These are phyloP conservation scores for Kalaharituber pfeilii DNA, from an alignment of 2,329 filamentous ascomycete genomes.

Conservation along the genomic window DNA sequence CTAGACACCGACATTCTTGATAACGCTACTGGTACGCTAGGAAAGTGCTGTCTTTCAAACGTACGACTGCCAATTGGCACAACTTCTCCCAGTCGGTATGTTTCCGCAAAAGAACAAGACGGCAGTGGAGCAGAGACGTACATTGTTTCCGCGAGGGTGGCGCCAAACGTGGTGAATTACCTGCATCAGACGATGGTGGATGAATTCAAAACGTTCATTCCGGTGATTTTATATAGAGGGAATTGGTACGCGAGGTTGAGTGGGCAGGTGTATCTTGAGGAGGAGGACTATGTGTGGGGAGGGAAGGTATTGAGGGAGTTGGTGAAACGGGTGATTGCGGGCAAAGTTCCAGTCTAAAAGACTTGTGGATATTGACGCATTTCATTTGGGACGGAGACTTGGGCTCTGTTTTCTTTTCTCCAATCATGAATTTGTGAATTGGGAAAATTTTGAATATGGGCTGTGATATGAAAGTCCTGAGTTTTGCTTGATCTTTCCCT, in stretches of 20 bases:
- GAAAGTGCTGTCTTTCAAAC: constrained; percentile 51
- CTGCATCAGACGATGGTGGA: constrained; percentile 37
- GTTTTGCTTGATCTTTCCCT: background rate
- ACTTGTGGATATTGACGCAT: background rate
- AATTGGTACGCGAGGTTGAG: constrained; percentile 56
- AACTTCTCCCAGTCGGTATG: constrained; percentile 21
- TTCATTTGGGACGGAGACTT: too few species aligned
- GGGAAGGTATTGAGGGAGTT: constrained; percentile 41
- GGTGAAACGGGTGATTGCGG: constrained; percentile 35
- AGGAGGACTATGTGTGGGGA: constrained; percentile 58
- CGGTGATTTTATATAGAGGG: constrained; percentile 42
- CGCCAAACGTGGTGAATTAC: constrained; percentile 37
- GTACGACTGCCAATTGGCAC: constrained; percentile 48
- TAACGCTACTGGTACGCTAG: constrained; percentile 35
- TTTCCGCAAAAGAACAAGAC: background rate
- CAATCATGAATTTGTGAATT: background rate
- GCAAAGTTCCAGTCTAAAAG: too few species aligned
- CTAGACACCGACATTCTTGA: constrained; percentile 58
- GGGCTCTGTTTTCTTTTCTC: background rate
- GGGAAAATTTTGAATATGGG: constrained; percentile 18
- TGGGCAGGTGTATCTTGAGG: constrained; percentile 69
- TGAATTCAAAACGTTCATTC: constrained; percentile 55
- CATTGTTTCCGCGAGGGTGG: constrained; percentile 29
- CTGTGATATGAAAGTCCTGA: background rate
- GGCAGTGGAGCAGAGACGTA: constrained; percentile 20